These are phyloP conservation scores for Bertia moriformis DNA, from an alignment of 2,329 filamentous ascomycete genomes.

Conservation along the genomic window DNA sequence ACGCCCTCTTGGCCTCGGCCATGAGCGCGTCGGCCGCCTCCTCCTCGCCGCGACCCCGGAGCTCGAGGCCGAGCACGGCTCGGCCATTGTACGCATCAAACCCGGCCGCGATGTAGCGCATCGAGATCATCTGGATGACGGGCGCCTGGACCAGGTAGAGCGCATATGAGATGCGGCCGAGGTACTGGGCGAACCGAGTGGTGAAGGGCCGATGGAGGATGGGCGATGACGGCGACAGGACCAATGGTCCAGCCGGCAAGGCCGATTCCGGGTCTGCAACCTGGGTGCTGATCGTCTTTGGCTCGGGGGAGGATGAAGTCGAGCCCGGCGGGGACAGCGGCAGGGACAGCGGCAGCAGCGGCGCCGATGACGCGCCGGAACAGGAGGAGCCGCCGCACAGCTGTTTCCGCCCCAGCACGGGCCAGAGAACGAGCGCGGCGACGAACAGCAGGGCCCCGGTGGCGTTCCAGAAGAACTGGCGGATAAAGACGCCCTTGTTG, in stretches of 20 bases:
- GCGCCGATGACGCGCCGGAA: background rate
- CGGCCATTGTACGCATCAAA: background rate
- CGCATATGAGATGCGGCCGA: slow-evolving; percentile 9
- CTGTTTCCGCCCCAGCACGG: no score
- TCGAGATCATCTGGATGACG: slow-evolving; percentile 3
- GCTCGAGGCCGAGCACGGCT: no score
- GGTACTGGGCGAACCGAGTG: slow-evolving; percentile 7
- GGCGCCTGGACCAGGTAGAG: slow-evolving; percentile 8
- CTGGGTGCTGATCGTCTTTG: background rate
- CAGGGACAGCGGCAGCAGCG: background rate
- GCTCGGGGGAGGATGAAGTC: no score
- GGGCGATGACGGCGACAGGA: slow-evolving; percentile 1
- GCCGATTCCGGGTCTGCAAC: background rate
- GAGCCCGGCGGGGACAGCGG: background rate
- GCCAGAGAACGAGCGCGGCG: background rate
- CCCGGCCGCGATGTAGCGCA: background rate
- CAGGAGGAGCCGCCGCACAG: background rate
- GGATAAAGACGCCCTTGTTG: background rate
- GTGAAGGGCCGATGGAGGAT: slow-evolving; percentile 8
- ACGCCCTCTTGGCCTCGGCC: background rate
- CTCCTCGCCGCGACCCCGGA: background rate
- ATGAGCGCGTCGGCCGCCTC: background rate
- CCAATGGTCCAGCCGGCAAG: background rate
- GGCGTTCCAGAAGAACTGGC: background rate
- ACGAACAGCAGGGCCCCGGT: background rate